Conservation (phyloP, 495 filamentous ascomycete species). For the Podospora conica region DNA sequence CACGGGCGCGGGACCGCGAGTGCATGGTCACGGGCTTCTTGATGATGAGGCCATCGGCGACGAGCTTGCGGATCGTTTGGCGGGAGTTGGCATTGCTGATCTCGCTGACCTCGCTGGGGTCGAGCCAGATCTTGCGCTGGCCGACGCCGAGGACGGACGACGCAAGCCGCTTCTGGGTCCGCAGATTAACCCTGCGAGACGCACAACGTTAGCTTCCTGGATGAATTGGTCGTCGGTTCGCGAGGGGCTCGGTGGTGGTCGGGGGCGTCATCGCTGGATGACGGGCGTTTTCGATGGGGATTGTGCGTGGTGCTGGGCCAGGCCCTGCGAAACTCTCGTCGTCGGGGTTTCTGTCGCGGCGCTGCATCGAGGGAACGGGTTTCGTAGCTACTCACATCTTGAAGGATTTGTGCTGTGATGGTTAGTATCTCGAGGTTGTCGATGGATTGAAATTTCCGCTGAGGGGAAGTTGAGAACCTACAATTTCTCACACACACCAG, state of each 20-base stretch:
- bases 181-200: slow-evolving; percentile 86
- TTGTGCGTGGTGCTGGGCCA: slow-evolving; percentile 2
- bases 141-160: slow-evolving; percentile 96
- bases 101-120: slow-evolving; percentile 98
- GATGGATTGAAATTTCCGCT: slow-evolving; percentile 36
- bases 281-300: slow-evolving; percentile 1
- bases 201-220: slow-evolving; percentile 32
- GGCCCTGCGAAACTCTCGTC: slow-evolving; percentile 3
- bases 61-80: slow-evolving; percentile 99
- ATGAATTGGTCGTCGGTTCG: neutral
- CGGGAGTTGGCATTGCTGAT: slow-evolving; percentile 99
- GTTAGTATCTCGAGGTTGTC: slow-evolving; percentile 38
- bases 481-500: slow-evolving; percentile 33
- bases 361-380: slow-evolving; percentile 3
- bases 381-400: slow-evolving; percentile 47
- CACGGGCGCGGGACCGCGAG: slow-evolving; percentile 90
- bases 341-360: neutral
- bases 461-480: slow-evolving; percentile 33
- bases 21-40: slow-evolving; percentile 99
- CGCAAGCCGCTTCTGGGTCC: slow-evolving; percentile 99
- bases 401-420: slow-evolving; percentile 41
- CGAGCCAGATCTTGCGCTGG: slow-evolving; percentile 99
- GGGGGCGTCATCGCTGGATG: slow-evolving; percentile 4
- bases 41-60: slow-evolving; percentile 99
- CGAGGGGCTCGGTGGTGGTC: slow-evolving; percentile 3